Percentiles rank a stretch among this genome's conserved stretches.
phyloP scores from a whole-genome alignment of 495 filamentous ascomycete genomes.

The Gamarada debralockiae region DNA sequence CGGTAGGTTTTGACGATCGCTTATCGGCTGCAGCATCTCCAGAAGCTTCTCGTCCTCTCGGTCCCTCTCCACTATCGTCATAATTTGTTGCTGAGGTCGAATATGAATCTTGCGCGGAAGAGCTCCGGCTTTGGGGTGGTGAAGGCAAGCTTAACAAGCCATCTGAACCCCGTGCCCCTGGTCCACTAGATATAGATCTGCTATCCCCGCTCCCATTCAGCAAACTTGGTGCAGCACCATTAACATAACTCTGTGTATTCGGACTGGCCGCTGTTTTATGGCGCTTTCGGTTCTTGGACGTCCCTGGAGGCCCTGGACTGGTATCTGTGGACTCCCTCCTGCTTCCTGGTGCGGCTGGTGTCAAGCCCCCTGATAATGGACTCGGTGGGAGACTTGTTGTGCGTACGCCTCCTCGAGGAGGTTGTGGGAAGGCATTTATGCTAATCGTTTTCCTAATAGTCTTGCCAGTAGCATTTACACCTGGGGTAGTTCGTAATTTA shows the following conservation, averaged over 20 bases:
- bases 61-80: conserved; percentile 62
- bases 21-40: conserved; percentile 39
- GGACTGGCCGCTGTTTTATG: conserved; percentile 33
- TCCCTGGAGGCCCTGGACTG: conserved; percentile 15
- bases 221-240: conserved; percentile 64
- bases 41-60: conserved; percentile 34
- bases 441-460: conserved; percentile 81
- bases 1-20: conserved; percentile 40
- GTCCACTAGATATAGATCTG: conserved; percentile 58
- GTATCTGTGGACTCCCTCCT: conserved; percentile 21
- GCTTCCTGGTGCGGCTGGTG: conserved; percentile 20
- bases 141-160: conserved; percentile 68
- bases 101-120: conserved; percentile 85
- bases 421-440: conserved; percentile 90
- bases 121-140: conserved; percentile 82
- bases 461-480: conserved; percentile 50
- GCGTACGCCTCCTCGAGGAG: conserved; percentile 60
- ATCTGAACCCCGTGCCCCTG: conserved; percentile 60
- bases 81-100: conserved; percentile 87
- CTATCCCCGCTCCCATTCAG: conserved; percentile 74
- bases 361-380: conserved; percentile 45
- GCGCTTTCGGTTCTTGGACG: conserved; percentile 37
- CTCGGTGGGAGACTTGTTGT: conserved; percentile 53
- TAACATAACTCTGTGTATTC: conserved; percentile 41
- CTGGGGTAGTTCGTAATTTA: conserved; percentile 45